These are phyloP conservation scores for Plenodomus lindquistii DNA, from an alignment of 2,329 filamentous ascomycete species.

Conservation along the genomic window DNA sequence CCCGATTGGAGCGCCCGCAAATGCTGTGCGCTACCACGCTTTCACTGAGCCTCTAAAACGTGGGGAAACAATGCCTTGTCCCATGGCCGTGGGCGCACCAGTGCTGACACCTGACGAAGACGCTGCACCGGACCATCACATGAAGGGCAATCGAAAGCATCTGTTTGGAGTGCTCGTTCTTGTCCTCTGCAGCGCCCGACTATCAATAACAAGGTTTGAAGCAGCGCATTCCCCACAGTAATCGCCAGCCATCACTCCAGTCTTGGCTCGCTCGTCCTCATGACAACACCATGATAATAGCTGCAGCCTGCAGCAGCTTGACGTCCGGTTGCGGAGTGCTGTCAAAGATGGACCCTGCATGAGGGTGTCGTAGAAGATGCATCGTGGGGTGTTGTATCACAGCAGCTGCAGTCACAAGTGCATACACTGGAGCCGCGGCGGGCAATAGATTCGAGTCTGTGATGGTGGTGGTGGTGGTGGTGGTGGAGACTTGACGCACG, in stretches of 20 bases:
- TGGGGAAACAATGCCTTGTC: background rate
- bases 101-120: background rate
- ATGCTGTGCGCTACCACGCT: background rate
- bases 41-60: background rate
- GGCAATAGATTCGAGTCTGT: background rate
- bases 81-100: background rate
- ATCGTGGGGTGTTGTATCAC: background rate
- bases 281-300: background rate
- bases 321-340: background rate
- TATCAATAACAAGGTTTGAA: too few species aligned
- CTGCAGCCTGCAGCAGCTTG: background rate
- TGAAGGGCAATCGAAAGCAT: background rate
- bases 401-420: background rate
- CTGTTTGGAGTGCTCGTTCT: too few species aligned
- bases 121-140: background rate
- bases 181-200: too few species aligned
- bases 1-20: background rate
- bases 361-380: background rate
- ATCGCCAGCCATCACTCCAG: too few species aligned
- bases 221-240: too few species aligned
- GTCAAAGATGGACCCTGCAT: background rate
- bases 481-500: background rate
- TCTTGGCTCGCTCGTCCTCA: background rate
- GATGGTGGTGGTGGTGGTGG: background rate
- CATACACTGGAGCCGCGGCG: background rate